Evolutionary conservation across 345 rosid genomes (phyloP), one percentile per base, ranked within the genome.

Genomic region (Sisymbrium altissimum): DNA sequence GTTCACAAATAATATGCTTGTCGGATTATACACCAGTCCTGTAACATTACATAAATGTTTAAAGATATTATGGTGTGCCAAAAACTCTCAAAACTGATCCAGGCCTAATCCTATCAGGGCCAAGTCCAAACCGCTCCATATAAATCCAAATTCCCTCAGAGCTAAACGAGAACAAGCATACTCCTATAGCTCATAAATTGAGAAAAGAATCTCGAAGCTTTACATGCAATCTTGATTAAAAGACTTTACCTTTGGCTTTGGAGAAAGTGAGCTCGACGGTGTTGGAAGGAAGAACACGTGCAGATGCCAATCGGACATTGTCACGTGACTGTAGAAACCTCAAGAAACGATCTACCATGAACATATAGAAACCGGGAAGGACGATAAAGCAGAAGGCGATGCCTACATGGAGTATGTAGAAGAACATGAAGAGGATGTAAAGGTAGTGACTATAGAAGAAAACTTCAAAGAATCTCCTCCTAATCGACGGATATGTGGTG

Each of bases 321-420:
- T 56, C 77, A 9, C 86, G 80, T 33, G 96, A 92, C 65, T 92
- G 96, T 4, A 92, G 71, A 76, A 89, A 83, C 65, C 97, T 76
- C 40, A 92, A 66, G 85, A 68, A 92, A 45, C 96, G 92, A 59
- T 89, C 96, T 43, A 92, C 78, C 68, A 86, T 17, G 82, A 89
- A 92, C 63, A 92, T 92, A 79, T 83, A 89, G 71, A 92, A 88
- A 13, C 90, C 87, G 3, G 97, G 96, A 56, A 92, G 86, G 86
- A 62, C 78, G 7, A 80, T 82, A 72, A 79, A 80, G 41, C 84
- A 19, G 78, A 59, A 86, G 46, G 84, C 40, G 77, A 86, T 41
- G 70, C 90, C 86, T 5, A 88, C 86, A 44, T 92, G 97, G 41
- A 88, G 80, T 9, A 88, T 21, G 76, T 75, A 89, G 84, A 88